Evolutionary conservation across 306 rosid genomes (phyloP).

Genomic region (Sphenostylis stenocarpa): DNA sequence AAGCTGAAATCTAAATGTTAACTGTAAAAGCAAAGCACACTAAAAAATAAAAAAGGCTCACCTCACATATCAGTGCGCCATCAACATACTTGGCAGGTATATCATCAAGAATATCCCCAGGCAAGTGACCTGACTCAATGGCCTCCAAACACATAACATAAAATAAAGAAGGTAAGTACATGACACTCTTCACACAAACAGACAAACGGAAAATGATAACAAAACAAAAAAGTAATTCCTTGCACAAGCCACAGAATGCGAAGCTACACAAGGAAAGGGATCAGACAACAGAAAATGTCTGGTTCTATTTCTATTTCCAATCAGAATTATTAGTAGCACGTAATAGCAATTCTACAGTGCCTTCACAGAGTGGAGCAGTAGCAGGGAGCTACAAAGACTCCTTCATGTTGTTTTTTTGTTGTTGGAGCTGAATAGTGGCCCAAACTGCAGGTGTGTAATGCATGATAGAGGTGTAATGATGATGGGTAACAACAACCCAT

Average conservation of each 20-base stretch:
- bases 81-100: conserved; percentile 88
- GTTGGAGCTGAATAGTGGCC: background rate
- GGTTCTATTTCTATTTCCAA: background rate
- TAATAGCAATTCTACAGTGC: background rate
- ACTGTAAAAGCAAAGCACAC: conserved; percentile 27
- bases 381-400: background rate
- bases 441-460: background rate
- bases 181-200: conserved; percentile 3
- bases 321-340: background rate
- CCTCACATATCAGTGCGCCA: conserved; percentile 94
- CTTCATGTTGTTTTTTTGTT: background rate
- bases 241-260: conserved; percentile 26
- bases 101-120: conserved; percentile 91
- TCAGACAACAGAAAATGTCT: conserved; percentile 23
- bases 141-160: conserved; percentile 61
- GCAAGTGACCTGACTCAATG: conserved; percentile 95
- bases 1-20: conserved; percentile 8
- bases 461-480: background rate
- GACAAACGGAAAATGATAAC: background rate
- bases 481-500: background rate
- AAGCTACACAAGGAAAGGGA: conserved; percentile 15
- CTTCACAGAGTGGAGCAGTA: background rate
- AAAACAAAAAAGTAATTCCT: background rate
- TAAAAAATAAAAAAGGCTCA: conserved; percentile 41
- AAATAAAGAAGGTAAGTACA: conserved; percentile 24